Evolutionary conservation across 1,284 basidiomycete species (phyloP), one percentile per base, ranked within the genome.

Genomic region (Phenoliferia sp.): DNA sequence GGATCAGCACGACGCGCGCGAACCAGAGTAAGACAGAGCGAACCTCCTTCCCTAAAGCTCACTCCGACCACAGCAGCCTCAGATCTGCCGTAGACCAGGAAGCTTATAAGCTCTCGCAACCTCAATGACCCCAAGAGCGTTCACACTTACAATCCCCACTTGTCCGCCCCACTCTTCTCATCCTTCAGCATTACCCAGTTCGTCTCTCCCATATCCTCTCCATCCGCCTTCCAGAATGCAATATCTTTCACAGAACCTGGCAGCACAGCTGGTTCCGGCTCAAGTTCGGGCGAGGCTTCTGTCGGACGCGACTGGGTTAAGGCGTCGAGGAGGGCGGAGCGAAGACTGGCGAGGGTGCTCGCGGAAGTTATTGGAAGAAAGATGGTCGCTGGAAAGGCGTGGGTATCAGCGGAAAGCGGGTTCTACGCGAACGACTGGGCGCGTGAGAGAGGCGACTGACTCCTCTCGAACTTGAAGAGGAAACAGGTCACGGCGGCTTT

Each of bases 1-100:
- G 54, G 12, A 29, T 57, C 55, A 28, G 29, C 55, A 2, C n/a
- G n/a, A 52, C n/a, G 48, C 7, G n/a, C 48, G 48, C n/a, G 48
- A n/a, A 12, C n/a, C 6, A 44, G 12, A 12, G 39, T 31, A 56
- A 32, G 29, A 22, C 34, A 22, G 29, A 31, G 22, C 29, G 17
- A 33, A 31, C 55, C 12, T 31, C 26, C 7, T n/a, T 17, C 34
- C 22, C 52, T 55, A 65, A 71, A 67, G 35, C 61, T 63, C 19
- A 71, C 62, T 22, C 63, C 69, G 16, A 71, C 48, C 52, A 68
- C 61, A 22, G 68, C 69, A 17, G 65, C 63, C 48, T 71, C 69
- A 9, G 15, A 28, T 3, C 69, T 71, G 52, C 12, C 28, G 9
- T 3, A 48, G n/a, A 3, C 12, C 3, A 34, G 2, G n/a, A n/a